Evolutionary conservation across 2,329 filamentous ascomycete species (phyloP).

Genomic region (Microcyclospora pomicola): DNA sequence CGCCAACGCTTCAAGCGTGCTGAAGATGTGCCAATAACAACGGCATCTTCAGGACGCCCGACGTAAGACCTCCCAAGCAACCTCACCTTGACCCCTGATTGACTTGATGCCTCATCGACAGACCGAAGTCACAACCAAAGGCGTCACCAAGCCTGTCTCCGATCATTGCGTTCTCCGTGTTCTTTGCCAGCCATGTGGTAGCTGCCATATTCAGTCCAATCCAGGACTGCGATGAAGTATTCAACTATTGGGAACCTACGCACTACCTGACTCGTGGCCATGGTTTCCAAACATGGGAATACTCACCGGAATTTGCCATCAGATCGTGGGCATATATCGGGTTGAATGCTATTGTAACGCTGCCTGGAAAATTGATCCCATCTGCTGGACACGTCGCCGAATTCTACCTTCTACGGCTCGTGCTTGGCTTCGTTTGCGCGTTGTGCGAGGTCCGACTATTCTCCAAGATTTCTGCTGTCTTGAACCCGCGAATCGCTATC

Average conservation of each 20-base stretch:
- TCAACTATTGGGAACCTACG: slow-evolving; percentile 97
- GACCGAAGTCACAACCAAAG: no score
- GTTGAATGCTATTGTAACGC: slow-evolving; percentile 62
- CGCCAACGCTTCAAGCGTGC: slow-evolving; percentile 5
- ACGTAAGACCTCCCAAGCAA: neutral
- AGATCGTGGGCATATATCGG: slow-evolving; percentile 85
- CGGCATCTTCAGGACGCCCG: neutral
- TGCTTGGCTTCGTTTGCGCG: slow-evolving; percentile 63
- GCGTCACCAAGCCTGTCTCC: slow-evolving; percentile 24
- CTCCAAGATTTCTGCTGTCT: slow-evolving; percentile 56
- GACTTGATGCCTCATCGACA: no score
- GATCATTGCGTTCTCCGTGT: slow-evolving; percentile 67
- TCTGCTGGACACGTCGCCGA: slow-evolving; percentile 40
- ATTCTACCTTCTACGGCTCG: slow-evolving; percentile 75
- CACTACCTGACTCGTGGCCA: slow-evolving; percentile 90
- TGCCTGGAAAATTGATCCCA: slow-evolving; percentile 44
- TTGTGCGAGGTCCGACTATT: slow-evolving; percentile 72
- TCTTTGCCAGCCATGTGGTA: slow-evolving; percentile 57
- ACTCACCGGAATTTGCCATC: slow-evolving; percentile 87
- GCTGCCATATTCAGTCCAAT: slow-evolving; percentile 79
- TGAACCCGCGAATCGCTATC: slow-evolving; percentile 73
- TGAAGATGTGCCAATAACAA: no score
- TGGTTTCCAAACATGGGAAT: slow-evolving; percentile 96
- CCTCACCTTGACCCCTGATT: neutral
- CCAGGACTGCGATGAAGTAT: slow-evolving; percentile 96